phyloP scores from a whole-genome alignment of 2,329 filamentous ascomycete genomes.

The Pseudocercospora cruenta region DNA sequence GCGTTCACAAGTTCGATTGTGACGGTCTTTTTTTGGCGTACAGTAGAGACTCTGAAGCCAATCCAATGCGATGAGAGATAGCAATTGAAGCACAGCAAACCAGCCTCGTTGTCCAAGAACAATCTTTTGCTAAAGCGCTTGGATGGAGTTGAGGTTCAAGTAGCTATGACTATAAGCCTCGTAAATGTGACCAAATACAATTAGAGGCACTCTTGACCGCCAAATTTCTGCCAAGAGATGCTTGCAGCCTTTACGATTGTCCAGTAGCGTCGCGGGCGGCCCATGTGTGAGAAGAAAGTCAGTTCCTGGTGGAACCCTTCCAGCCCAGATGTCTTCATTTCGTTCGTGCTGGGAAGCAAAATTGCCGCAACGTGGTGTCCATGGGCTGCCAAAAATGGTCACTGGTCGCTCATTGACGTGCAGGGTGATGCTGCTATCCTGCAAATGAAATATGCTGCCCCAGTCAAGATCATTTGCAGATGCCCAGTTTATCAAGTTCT shows the following conservation, averaged over 20 bases:
- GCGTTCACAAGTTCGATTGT: not conserved
- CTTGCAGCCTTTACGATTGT: slow-evolving; percentile 41
- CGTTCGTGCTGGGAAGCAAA: slow-evolving; percentile 50
- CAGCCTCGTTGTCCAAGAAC: not conserved
- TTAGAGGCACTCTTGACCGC: slow-evolving; percentile 40
- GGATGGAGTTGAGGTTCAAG: not conserved
- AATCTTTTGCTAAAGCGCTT: not conserved
- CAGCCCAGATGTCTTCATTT: slow-evolving; percentile 31
- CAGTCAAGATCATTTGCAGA: slow-evolving; percentile 34
- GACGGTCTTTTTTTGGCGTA: no score
- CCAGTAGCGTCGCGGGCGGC: slow-evolving; percentile 44
- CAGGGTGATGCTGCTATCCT: slow-evolving; percentile 36
- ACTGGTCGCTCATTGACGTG: slow-evolving; percentile 62
- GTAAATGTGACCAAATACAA: slow-evolving; percentile 48
- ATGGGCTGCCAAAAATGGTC: slow-evolving; percentile 74
- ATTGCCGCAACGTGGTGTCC: slow-evolving; percentile 66
- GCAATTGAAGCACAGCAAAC: not conserved
- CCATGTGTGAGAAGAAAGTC: slow-evolving; percentile 48
- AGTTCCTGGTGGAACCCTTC: slow-evolving; percentile 26
- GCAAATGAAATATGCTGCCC: slow-evolving; percentile 42
- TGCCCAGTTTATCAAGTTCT: slow-evolving; percentile 22
- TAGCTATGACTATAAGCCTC: slow-evolving; percentile 36
- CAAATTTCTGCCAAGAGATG: slow-evolving; percentile 26
- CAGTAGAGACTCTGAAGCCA: not conserved
- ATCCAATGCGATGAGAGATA: not conserved